Evolutionary conservation across 2,329 filamentous ascomycete genomes (phyloP), one percentile per base, ranked within the genome.

Genomic region (Pestalotiopsis sp.): DNA sequence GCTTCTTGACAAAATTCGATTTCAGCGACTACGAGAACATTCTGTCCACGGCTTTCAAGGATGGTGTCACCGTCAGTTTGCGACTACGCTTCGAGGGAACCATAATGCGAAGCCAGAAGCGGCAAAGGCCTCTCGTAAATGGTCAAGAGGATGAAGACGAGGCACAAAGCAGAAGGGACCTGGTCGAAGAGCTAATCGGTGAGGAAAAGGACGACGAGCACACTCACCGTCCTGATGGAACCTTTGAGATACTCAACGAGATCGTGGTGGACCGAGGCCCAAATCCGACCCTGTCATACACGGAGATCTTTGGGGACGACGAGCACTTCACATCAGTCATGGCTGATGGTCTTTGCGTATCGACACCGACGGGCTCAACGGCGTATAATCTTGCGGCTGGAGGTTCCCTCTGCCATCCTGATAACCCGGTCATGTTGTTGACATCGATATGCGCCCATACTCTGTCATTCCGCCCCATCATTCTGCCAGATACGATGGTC

Each of bases 1-100:
- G 96, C 0, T 99, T 99, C 77, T 83, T 99, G 72, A 98, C 96
- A 31, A 98, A 98, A 77, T 98, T 98, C 78, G 95, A 98, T 79
- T 99, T 95, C 79, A 89, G 90, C 14, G 84, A 92, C 4, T 94
- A 93, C 73, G 84, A 88, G 70, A 81, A 86, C 14, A 97, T 89
- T 2, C 85, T 98, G 39, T 88, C 85, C 3, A 88, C 85, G 59
- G 91, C 93, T 0, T 96, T 98, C 73, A 85, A 84, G 56, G 91
- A 97, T 69, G 96, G 96, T 6, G 92, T 98, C 23, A 96, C 92
- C 0, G 93, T 98, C 20, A 97, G 93, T 75, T 81, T 99, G 71
- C 88, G 96, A 58, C 82, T 98, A 70, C 89, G 96, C 52, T 98
- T 99, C 75, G 96, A 98, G 81, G 95, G 92, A 36, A 98, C 94